Percentiles rank a stretch among this genome's conserved stretches.
These are phyloP conservation scores for Colletotrichum somersetense DNA, from an alignment of 2,329 filamentous ascomycete genomes.

Conservation along the genomic window DNA sequence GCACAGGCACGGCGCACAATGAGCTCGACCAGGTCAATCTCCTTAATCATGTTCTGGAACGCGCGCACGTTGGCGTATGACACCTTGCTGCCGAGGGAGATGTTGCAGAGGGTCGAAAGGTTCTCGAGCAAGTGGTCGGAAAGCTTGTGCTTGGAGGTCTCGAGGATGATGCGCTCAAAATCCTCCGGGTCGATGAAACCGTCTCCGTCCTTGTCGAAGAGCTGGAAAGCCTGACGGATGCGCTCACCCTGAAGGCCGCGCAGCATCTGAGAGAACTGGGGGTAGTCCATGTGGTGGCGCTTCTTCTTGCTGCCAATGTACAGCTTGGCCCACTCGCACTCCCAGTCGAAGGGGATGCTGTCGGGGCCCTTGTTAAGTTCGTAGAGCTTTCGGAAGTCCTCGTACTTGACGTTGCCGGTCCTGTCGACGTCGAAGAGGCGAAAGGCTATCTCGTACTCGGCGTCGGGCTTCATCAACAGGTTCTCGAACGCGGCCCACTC, in stretches of 20 bases:
- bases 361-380: slow-evolving; percentile 88
- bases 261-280: slow-evolving; percentile 98
- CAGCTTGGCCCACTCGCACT: slow-evolving; percentile 94
- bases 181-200: slow-evolving; percentile 96
- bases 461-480: slow-evolving; percentile 91
- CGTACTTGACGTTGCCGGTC: slow-evolving; percentile 88
- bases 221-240: slow-evolving; percentile 93
- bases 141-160: slow-evolving; percentile 94
- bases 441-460: slow-evolving; percentile 99
- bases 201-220: slow-evolving; percentile 90
- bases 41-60: slow-evolving; percentile 97
- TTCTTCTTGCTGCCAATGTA: slow-evolving; percentile 92
- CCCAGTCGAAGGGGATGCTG: slow-evolving; percentile 95
- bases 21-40: slow-evolving; percentile 97
- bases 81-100: slow-evolving; percentile 90
- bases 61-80: slow-evolving; percentile 97
- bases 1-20: slow-evolving; percentile 88
- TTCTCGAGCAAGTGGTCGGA: slow-evolving; percentile 95
- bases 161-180: slow-evolving; percentile 95
- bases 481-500: slow-evolving; percentile 97
- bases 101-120: slow-evolving; percentile 93
- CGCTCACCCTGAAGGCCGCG: slow-evolving; percentile 95
- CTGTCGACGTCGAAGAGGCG: slow-evolving; percentile 92
- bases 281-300: slow-evolving; percentile 92
- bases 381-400: slow-evolving; percentile 87